Conservation (phyloP, 257 asterid species). For the Lycium ferocissimum region DNA sequence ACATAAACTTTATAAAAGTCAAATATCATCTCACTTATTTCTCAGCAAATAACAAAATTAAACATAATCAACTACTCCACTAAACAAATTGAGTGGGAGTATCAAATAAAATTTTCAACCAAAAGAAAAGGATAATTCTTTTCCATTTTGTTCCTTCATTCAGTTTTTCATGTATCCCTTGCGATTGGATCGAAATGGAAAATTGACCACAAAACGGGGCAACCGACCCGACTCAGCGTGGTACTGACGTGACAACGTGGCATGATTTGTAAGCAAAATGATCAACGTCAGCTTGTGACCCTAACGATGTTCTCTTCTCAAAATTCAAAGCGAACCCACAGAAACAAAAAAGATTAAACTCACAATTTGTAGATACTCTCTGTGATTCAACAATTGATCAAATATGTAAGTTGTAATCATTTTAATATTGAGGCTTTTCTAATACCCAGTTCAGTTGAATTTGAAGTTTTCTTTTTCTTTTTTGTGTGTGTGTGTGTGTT, state of each 20-base stretch:
- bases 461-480: neutral
- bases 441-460: neutral
- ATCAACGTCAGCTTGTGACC: neutral
- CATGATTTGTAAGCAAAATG: neutral
- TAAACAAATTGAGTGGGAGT: neutral
- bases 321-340: neutral
- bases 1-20: neutral
- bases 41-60: neutral
- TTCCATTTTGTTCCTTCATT: neutral
- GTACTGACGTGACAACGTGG: neutral
- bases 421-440: neutral
- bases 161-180: neutral
- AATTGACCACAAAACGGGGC: neutral
- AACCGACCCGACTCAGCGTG: neutral
- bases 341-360: neutral
- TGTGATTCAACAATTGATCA: neutral
- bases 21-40: neutral
- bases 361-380: neutral
- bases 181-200: neutral
- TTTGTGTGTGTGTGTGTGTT: too few species aligned
- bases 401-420: slow-evolving; percentile 15
- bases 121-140: neutral
- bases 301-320: neutral
- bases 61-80: neutral
- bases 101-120: neutral